phyloP scores from a whole-genome alignment of 805 yeast genomes.

The Wickerhamomyces silvicola region DNA sequence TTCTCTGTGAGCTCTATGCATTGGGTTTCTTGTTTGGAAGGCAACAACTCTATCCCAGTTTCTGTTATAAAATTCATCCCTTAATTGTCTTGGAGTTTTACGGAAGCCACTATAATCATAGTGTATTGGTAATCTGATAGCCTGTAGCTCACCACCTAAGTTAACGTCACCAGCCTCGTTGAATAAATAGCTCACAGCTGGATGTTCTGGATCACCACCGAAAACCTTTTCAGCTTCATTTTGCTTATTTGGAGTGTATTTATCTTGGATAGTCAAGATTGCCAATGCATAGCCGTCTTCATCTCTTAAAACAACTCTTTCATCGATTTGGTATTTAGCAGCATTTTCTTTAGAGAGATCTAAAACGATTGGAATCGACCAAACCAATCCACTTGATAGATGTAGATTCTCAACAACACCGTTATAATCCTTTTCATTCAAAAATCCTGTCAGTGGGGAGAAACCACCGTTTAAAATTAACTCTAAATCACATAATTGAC shows the following conservation, averaged over 20 bases:
- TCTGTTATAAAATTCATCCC: slow-evolving; percentile 73
- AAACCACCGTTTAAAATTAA: slow-evolving; percentile 90
- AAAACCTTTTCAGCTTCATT: slow-evolving; percentile 80
- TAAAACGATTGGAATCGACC: slow-evolving; percentile 90
- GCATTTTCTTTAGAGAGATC: slow-evolving; percentile 56
- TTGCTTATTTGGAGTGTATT: slow-evolving; percentile 75
- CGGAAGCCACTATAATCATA: slow-evolving; percentile 86
- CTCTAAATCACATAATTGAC: slow-evolving; percentile 92
- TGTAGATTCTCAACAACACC: slow-evolving; percentile 65
- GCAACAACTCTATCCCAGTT: slow-evolving; percentile 91
- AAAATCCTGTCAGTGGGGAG: slow-evolving; percentile 70
- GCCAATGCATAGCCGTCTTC: slow-evolving; percentile 78
- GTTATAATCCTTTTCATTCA: slow-evolving; percentile 55
- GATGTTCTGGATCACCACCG: slow-evolving; percentile 97
- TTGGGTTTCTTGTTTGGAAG: slow-evolving; percentile 96
- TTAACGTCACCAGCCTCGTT: slow-evolving; percentile 77
- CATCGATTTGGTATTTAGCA: slow-evolving; percentile 40
- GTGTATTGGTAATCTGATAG: slow-evolving; percentile 77
- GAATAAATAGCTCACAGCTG: slow-evolving; percentile 71
- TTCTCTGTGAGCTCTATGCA: slow-evolving; percentile 98
- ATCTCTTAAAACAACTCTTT: slow-evolving; percentile 69
- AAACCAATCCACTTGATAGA: slow-evolving; percentile 67
- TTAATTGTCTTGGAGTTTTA: slow-evolving; percentile 84
- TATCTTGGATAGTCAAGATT: slow-evolving; percentile 69
- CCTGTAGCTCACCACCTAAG: slow-evolving; percentile 84